A percentile compares a stretch with the other conserved stretches of the same genome.
Conservation (phyloP, 495 filamentous ascomycete genomes). For the Glonium stellatum region DNA sequence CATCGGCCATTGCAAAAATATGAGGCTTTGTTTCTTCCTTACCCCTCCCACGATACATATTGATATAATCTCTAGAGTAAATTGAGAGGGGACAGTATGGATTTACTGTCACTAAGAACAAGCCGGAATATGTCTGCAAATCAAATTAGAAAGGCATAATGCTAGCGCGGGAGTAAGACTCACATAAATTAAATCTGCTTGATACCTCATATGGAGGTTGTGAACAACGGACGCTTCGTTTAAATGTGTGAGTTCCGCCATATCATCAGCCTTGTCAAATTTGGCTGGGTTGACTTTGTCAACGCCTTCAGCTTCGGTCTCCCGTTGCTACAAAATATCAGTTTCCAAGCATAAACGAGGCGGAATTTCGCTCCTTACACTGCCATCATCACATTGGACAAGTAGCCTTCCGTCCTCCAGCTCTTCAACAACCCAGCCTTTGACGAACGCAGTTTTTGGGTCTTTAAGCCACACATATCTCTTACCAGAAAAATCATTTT, state of each 20-base stretch:
- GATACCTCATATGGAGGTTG: slow-evolving; percentile 89
- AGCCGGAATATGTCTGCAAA: slow-evolving; percentile 78
- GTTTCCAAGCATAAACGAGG: not conserved
- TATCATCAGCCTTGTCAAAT: slow-evolving; percentile 98
- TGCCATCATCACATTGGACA: slow-evolving; percentile 91
- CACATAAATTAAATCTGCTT: slow-evolving; percentile 90
- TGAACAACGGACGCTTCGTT: slow-evolving; percentile 98
- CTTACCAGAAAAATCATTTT: slow-evolving; percentile 98
- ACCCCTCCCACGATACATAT: slow-evolving; percentile 86
- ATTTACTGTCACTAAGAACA: slow-evolving; percentile 96
- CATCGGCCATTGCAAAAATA: slow-evolving; percentile 97
- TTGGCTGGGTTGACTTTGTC: slow-evolving; percentile 99
- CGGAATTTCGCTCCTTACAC: slow-evolving; percentile 46
- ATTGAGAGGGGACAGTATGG: slow-evolving; percentile 93
- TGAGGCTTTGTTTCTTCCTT: slow-evolving; percentile 94
- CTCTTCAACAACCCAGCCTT: slow-evolving; percentile 86
- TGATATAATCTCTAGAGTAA: slow-evolving; percentile 93
- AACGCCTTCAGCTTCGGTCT: slow-evolving; percentile 73
- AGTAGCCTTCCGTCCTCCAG: slow-evolving; percentile 57
- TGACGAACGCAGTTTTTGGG: slow-evolving; percentile 76
- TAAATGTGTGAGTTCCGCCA: slow-evolving; percentile 95
- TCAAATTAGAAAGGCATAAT: slow-evolving; percentile 9
- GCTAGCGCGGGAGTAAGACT: slow-evolving; percentile 25
- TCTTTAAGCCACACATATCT: slow-evolving; percentile 97
- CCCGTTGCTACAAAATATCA: slow-evolving; percentile 59